Conservation (phyloP, 352 stramenopile genomes). For the Elongisporangium anandrum region DNA sequence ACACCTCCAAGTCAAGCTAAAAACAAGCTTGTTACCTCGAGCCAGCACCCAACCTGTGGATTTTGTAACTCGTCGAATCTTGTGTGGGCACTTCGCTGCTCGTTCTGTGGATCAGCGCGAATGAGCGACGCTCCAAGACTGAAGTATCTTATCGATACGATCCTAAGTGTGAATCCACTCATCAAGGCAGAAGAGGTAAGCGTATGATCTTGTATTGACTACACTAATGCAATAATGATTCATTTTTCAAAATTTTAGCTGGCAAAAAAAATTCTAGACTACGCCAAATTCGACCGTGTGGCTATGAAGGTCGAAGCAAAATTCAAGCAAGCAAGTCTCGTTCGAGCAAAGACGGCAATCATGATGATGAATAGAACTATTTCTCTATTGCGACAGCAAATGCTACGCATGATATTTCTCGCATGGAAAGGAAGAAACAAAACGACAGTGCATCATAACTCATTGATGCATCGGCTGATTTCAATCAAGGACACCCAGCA, state of each 20-base stretch:
- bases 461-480: slow-evolving; percentile 57
- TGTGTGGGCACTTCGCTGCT: slow-evolving; percentile 56
- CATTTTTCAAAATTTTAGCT: slow-evolving; percentile 24
- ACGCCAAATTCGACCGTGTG: slow-evolving; percentile 74
- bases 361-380: slow-evolving; percentile 83
- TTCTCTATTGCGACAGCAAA: slow-evolving; percentile 44
- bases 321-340: slow-evolving; percentile 76
- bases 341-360: slow-evolving; percentile 67
- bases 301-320: slow-evolving; percentile 68
- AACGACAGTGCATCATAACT: slow-evolving; percentile 31
- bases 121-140: slow-evolving; percentile 70
- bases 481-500: slow-evolving; percentile 63
- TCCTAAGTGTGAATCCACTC: slow-evolving; percentile 59
- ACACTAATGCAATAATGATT: background rate
- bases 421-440: slow-evolving; percentile 75
- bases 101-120: slow-evolving; percentile 63
- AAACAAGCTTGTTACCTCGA: slow-evolving; percentile 24
- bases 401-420: slow-evolving; percentile 70
- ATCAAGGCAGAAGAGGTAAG: slow-evolving; percentile 52
- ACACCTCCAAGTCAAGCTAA: slow-evolving; percentile 50
- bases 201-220: background rate
- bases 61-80: slow-evolving; percentile 77
- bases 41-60: slow-evolving; percentile 36
- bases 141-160: slow-evolving; percentile 79
- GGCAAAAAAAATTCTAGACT: slow-evolving; percentile 68